Percentiles rank a stretch among this genome's conserved stretches.
These are phyloP conservation scores for Sporothrix pallida DNA, from an alignment of 2,329 filamentous ascomycete genomes.

Conservation along the genomic window DNA sequence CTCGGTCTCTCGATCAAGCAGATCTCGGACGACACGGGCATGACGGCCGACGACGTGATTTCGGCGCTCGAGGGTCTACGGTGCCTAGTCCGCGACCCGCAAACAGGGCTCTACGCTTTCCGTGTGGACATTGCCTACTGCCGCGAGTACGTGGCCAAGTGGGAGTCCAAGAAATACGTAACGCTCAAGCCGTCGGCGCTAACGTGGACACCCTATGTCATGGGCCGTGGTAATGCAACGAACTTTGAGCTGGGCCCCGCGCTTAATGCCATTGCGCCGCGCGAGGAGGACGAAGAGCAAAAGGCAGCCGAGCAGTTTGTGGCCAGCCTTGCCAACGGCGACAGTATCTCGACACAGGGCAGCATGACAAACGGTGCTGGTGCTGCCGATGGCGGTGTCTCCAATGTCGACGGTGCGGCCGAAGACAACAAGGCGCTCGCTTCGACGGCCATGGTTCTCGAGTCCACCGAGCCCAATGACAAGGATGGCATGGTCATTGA, in stretches of 20 bases:
- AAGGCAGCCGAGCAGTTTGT: constrained; percentile 47
- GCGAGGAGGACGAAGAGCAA: constrained; percentile 71
- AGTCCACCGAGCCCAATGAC: constrained; percentile 38
- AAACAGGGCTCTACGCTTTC: constrained; percentile 87
- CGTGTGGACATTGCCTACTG: constrained; percentile 86
- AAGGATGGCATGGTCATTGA: constrained; percentile 29
- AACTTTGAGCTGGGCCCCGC: constrained; percentile 83
- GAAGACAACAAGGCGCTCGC: constrained; percentile 36
- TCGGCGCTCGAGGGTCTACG: constrained; percentile 89
- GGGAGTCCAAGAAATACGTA: constrained; percentile 87
- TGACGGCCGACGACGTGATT: constrained; percentile 95
- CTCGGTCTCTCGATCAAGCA: constrained; percentile 65
- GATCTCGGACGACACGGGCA: constrained; percentile 87
- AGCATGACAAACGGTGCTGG: constrained; percentile 6
- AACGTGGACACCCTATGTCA: constrained; percentile 96
- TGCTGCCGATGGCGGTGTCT: not conserved
- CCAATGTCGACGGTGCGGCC: not conserved
- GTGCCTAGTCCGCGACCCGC: constrained; percentile 85
- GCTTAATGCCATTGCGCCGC: constrained; percentile 83
- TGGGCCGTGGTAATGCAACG: constrained; percentile 83
- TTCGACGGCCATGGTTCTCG: constrained; percentile 34
- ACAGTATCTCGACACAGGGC: constrained; percentile 21
- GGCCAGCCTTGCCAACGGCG: constrained; percentile 39
- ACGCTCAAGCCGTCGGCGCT: constrained; percentile 79
- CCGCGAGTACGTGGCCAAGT: constrained; percentile 83